Conservation (phyloP, 768 basidiomycete genomes). For the Tylopilus sp. region DNA sequence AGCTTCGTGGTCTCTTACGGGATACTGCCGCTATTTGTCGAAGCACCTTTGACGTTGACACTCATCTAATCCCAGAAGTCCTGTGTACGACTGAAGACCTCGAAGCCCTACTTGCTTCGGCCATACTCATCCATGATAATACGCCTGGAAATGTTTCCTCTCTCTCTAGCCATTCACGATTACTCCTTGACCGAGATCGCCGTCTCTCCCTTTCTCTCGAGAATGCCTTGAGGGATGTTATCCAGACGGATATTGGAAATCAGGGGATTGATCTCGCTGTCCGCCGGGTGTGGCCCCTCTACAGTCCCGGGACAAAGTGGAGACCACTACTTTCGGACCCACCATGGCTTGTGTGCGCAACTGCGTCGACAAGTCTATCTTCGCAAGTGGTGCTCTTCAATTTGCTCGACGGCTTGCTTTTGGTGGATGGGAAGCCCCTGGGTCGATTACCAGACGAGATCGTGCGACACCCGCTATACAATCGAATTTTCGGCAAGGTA, state of each 20-base stretch:
- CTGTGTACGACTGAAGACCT: conserved; percentile 26
- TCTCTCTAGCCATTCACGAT: conserved; percentile 5
- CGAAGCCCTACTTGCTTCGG: conserved; percentile 30
- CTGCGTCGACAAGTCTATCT: conserved; percentile 3
- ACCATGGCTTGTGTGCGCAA: conserved; percentile 19
- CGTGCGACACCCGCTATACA: conserved; percentile 16
- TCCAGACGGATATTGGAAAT: background rate
- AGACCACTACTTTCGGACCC: conserved; percentile 5
- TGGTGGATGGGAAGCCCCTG: conserved; percentile 24
- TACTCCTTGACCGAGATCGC: conserved; percentile 28
- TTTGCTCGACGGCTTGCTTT: conserved; percentile 29
- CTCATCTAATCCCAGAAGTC: background rate
- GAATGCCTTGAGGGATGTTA: conserved; percentile 8
- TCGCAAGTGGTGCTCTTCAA: conserved; percentile 38
- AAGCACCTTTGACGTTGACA: conserved; percentile 29
- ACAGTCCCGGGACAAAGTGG: conserved; percentile 28
- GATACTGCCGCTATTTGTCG: conserved; percentile 22
- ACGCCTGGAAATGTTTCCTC: conserved; percentile 8
- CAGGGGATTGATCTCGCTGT: conserved; percentile 19
- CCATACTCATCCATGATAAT: conserved; percentile 32
- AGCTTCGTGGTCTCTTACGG: conserved; percentile 7
- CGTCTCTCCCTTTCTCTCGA: conserved; percentile 32
- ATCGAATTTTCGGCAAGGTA: conserved; percentile 35
- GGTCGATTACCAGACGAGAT: conserved; percentile 38
- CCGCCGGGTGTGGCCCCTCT: conserved; percentile 28